Evolutionary conservation across 108 stramenopile species (phyloP).

Genomic region (Skeletonema potamos): DNA sequence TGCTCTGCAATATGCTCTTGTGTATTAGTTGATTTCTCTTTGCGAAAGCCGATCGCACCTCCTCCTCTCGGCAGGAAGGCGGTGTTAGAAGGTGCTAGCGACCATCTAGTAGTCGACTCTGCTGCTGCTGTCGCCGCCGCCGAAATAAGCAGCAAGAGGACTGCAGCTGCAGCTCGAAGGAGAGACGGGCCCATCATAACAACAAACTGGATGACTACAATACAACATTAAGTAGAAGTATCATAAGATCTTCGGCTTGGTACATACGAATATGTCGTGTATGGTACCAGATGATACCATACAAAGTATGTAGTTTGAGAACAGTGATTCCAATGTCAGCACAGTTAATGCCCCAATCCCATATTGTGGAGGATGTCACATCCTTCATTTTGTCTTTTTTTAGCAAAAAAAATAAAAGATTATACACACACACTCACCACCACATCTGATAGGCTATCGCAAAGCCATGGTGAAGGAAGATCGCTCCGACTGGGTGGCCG

Average conservation of each 20-base stretch:
- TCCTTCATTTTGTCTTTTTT: too few species aligned
- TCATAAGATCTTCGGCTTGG: too few species aligned
- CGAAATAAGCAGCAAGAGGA: background rate
- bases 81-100: background rate
- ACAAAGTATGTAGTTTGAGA: too few species aligned
- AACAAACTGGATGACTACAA: too few species aligned
- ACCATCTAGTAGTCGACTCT: background rate
- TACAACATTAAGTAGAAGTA: too few species aligned
- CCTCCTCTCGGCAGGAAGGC: background rate
- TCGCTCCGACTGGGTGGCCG: slow-evolving; percentile 84
- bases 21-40: background rate
- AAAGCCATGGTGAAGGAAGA: slow-evolving; percentile 68
- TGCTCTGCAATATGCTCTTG: background rate
- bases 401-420: too few species aligned
- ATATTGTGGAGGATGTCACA: too few species aligned
- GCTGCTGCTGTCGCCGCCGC: background rate
- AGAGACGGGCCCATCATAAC: background rate
- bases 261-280: too few species aligned
- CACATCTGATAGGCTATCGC: too few species aligned
- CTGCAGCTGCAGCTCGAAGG: background rate
- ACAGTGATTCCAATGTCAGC: too few species aligned
- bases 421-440: too few species aligned
- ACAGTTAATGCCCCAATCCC: background rate
- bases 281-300: too few species aligned
- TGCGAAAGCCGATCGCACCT: background rate